These are phyloP conservation scores for Exophiala spinifera DNA, from an alignment of 2,329 filamentous ascomycete species.

Conservation along the genomic window DNA sequence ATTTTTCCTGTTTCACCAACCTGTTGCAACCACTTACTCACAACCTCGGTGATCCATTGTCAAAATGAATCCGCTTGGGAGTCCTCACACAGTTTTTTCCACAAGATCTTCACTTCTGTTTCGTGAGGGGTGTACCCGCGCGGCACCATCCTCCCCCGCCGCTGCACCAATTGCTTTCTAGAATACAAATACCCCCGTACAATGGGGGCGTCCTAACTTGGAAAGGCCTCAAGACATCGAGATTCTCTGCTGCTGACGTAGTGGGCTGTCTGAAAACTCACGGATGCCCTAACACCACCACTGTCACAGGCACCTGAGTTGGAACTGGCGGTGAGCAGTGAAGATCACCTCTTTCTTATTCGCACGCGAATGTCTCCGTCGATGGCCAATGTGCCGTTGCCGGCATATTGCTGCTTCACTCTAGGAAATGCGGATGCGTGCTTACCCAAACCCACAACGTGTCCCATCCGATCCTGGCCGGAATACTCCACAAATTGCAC, in stretches of 20 bases:
- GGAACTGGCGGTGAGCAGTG: background rate
- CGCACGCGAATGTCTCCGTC: constrained; percentile 21
- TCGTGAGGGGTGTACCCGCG: constrained; percentile 11
- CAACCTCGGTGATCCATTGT: constrained; percentile 1
- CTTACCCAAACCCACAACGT: constrained; percentile 6
- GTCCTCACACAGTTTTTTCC: too few species aligned
- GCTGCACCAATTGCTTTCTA: background rate
- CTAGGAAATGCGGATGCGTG: constrained; percentile 12
- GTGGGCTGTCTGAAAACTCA: too few species aligned
- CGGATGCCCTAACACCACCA: too few species aligned
- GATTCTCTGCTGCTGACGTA: too few species aligned
- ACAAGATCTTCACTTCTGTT: constrained; percentile 5
- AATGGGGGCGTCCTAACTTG: too few species aligned
- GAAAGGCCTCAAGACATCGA: too few species aligned
- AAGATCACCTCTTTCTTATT: constrained; percentile 17
- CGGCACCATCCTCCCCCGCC: constrained; percentile 7
- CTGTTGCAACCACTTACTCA: constrained; percentile 1
- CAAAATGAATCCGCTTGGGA: background rate
- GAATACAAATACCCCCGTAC: background rate
- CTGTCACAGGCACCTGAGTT: background rate
- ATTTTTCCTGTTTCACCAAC: constrained; percentile 15
- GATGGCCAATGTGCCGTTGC: constrained; percentile 21
- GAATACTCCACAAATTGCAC: constrained; percentile 20
- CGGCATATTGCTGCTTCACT: constrained; percentile 15
- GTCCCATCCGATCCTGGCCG: constrained; percentile 1